Conservation (phyloP, 2,329 filamentous ascomycete species). For the Penicillium sp. region DNA sequence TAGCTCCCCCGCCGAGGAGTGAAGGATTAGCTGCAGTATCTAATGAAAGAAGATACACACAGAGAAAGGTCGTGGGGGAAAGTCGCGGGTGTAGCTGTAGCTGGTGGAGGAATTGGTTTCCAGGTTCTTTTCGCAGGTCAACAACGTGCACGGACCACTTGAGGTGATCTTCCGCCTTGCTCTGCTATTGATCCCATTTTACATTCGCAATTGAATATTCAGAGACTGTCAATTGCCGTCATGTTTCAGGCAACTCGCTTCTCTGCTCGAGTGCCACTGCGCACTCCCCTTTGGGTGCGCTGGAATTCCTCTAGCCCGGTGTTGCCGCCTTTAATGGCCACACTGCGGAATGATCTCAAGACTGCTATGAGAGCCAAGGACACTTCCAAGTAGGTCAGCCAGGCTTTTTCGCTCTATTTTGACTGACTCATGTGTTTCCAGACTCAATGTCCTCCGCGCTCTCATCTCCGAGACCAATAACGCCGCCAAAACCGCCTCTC, state of each 20-base stretch:
- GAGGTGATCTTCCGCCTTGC: slow-evolving; percentile 22
- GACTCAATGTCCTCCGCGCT: slow-evolving; percentile 49
- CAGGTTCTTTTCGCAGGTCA: slow-evolving; percentile 22
- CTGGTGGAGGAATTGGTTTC: slow-evolving; percentile 10
- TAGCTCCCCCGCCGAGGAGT: slow-evolving; percentile 17
- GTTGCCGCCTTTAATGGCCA: slow-evolving; percentile 44
- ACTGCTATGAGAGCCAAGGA: slow-evolving; percentile 51
- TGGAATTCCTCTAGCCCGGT: slow-evolving; percentile 41
- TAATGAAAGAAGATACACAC: slow-evolving; percentile 7
- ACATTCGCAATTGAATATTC: background rate
- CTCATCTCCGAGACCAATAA: slow-evolving; percentile 52
- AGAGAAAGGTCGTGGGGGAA: background rate
- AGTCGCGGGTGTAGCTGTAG: slow-evolving; percentile 6
- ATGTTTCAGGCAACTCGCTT: slow-evolving; percentile 35
- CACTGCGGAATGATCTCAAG: slow-evolving; percentile 48
- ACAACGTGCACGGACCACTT: slow-evolving; percentile 37
- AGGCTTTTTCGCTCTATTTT: background rate
- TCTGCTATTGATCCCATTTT: background rate
- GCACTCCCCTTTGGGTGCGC: slow-evolving; percentile 26
- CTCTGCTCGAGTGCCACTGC: slow-evolving; percentile 26
- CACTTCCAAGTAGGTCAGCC: slow-evolving; percentile 37
- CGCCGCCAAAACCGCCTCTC: slow-evolving; percentile 45
- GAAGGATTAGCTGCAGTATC: slow-evolving; percentile 12
- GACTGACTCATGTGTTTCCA: slow-evolving; percentile 18
- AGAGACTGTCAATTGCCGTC: background rate